Evolutionary conservation across 2,329 filamentous ascomycete genomes (phyloP).

Genomic region (Claviceps sp.): DNA sequence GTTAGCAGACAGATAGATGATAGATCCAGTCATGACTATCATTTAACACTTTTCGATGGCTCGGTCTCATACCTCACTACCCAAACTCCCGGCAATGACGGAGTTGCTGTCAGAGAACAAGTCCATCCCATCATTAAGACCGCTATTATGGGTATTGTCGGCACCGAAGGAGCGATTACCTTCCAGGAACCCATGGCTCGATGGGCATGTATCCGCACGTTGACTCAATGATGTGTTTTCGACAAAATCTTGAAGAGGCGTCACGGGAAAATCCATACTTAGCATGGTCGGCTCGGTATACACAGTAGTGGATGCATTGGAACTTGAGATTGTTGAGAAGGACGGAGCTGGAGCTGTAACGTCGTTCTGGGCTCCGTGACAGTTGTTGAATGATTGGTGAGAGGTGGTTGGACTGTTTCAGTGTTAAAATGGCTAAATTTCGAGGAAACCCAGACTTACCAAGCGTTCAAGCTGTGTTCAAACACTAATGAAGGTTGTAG

Average conservation of each 20-base stretch:
- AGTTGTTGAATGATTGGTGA: neutral
- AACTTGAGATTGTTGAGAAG: neutral
- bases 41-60: neutral
- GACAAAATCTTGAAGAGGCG: neutral
- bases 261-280: neutral
- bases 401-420: neutral
- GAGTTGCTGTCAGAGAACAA: neutral
- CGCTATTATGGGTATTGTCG: neutral
- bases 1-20: neutral
- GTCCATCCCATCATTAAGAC: neutral
- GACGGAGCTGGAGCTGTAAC: neutral
- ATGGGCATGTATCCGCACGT: neutral
- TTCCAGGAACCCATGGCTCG: neutral
- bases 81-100: neutral
- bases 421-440: neutral
- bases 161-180: neutral
- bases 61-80: neutral
- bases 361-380: neutral
- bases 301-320: neutral
- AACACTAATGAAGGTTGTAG: neutral
- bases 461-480: neutral
- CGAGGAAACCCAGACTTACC: neutral
- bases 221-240: neutral
- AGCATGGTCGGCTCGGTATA: neutral
- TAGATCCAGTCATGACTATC: too few species aligned